Evolutionary conservation across 805 yeast species (phyloP).

Genomic region (Saturnispora sanitii): DNA sequence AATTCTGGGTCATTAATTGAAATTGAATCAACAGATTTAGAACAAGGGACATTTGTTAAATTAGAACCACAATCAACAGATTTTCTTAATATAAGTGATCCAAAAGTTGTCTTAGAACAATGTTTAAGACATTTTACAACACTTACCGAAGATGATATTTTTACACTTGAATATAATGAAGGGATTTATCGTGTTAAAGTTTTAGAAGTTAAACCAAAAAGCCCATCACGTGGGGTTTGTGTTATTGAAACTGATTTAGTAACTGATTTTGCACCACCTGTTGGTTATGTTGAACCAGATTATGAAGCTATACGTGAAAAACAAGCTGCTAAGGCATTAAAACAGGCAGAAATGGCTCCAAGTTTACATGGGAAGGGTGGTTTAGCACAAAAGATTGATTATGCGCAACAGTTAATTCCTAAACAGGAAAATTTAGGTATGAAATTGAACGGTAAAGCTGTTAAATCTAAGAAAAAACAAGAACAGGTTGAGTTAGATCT

Average conservation of each 20-base stretch:
- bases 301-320: conserved; percentile 36
- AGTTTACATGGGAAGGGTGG: conserved; percentile 35
- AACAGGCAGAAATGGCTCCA: conserved; percentile 30
- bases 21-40: conserved; percentile 67
- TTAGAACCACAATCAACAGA: conserved; percentile 93
- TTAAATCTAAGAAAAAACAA: too few relatives aligned
- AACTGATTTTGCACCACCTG: conserved; percentile 98
- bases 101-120: conserved; percentile 92
- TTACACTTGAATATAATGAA: conserved; percentile 78
- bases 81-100: conserved; percentile 87
- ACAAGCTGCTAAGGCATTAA: conserved; percentile 26
- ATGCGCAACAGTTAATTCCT: not conserved
- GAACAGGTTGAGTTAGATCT: too few relatives aligned
- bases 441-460: too few relatives aligned
- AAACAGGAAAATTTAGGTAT: too few relatives aligned
- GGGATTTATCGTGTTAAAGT: conserved; percentile 71
- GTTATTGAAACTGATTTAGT: conserved; percentile 95
- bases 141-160: conserved; percentile 70
- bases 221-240: conserved; percentile 59
- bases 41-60: conserved; percentile 81
- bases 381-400: not conserved
- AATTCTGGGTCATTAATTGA: conserved; percentile 76
- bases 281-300: conserved; percentile 93
- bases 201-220: conserved; percentile 77
- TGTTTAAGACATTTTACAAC: conserved; percentile 86